Base-by-base conservation (phyloP, 768 basidiomycete genomes). In the Astraeus odoratus region DNA sequence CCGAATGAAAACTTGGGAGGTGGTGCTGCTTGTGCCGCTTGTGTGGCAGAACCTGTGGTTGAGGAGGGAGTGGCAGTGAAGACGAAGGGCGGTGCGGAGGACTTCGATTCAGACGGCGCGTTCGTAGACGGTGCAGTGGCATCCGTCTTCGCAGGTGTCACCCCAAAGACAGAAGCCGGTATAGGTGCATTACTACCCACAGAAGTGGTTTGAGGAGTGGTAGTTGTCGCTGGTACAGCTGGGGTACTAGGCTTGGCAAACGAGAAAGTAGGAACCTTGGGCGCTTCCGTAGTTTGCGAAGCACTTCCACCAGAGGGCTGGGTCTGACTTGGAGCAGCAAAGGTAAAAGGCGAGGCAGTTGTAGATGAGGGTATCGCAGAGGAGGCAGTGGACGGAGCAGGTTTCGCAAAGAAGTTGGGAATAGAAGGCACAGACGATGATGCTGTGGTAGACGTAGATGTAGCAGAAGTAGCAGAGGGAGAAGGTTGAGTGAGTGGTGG, bases 331-430 rank as follows among this genome's bases (percentile, higher is more conserved):
- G 37, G 37, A 39, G 27, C 34, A 31, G 44, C 43, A 16, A 38
- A 26, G 23, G 35, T 42, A 15, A 48, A 50, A 37, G 47, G 16
- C 23, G 20, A 56, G 33, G 43, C 15, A 7, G 37, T n/a, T 20
- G 39, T 9, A 29, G 51, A 23, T 16, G 41, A 5, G 9, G 40
- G 31, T 36, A 24, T 35, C n/a, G 42, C 33, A 8, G 49, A 22
- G 16, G 47, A 25, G 5, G 31, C 22, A 30, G 48, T 15, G 20
- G 34, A 46, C 54, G 50, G 25, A 25, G 44, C 20, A 22, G 59
- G 61, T 43, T 71, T 66, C 20, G 49, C 50, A 31, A 67, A 64
- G 49, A 65, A 61, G 44, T 60, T 64, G 23, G 67, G 57, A 19
- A 57, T 39, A 16, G 52, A 25, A 6, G 51, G 27, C 18, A n/a